phyloP scores from a whole-genome alignment of 768 basidiomycete species.

The Lactarius trivialis region DNA sequence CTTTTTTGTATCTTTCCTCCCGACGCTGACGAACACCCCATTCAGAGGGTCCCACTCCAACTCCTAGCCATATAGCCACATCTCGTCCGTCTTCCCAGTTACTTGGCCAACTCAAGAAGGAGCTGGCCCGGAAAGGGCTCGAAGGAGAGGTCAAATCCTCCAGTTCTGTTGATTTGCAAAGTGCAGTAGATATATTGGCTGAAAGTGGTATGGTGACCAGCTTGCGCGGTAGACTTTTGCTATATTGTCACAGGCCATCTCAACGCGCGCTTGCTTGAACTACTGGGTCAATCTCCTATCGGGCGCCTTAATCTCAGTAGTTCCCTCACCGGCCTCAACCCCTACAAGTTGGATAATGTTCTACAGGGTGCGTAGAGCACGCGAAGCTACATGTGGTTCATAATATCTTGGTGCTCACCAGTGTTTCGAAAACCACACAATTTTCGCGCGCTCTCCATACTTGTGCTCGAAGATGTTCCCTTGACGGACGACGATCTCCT shows the following conservation, averaged over 20 bases:
- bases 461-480: not conserved
- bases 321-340: conserved; percentile 29
- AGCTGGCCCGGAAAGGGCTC: not conserved
- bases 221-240: not conserved
- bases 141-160: not conserved
- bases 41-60: not conserved
- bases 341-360: not conserved
- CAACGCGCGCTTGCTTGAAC: conserved; percentile 37
- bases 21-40: not conserved
- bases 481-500: not conserved
- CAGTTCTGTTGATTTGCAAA: not conserved
- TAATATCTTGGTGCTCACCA: conserved; percentile 22
- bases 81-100: not conserved
- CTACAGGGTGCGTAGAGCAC: not conserved
- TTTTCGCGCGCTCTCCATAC: not conserved
- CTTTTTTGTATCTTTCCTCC: no score
- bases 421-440: not conserved
- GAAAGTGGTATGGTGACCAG: not conserved
- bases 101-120: not conserved
- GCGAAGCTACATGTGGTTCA: not conserved
- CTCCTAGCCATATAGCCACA: not conserved
- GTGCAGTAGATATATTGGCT: not conserved
- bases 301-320: conserved; percentile 35
- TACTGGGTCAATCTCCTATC: conserved; percentile 43
- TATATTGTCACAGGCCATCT: conserved; percentile 37